Evolutionary conservation across 1,284 basidiomycete genomes (phyloP), one percentile per base, ranked within the genome.

Genomic region (Malassezia sp.): DNA sequence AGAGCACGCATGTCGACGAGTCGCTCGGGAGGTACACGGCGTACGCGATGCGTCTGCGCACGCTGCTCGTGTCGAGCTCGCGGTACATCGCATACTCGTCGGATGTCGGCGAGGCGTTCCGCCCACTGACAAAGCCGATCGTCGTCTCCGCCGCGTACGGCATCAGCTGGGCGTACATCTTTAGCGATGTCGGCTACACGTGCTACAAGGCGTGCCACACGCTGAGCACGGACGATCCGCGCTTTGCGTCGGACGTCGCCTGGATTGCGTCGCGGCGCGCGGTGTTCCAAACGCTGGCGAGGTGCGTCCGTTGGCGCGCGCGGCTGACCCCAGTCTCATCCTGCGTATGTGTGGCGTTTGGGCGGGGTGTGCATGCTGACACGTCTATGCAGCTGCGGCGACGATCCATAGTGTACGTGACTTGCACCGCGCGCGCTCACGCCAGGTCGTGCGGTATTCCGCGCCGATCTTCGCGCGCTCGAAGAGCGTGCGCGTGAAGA

Each of bases 21-120:
- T 53, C 59, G 0, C 48, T 60, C 0, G 44, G 45, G 0, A 55
- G 65, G 1, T 64, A 62, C 23, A 54, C 56, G 2, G 65, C 63
- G 10, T 68, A 64, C 37, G 50, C 56, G 1, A 54, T 54, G 40
- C 61, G 65, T 0, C 45, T 68, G 22, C 55, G 62, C 30, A 68
- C 63, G 10, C 52, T 63, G 26, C 42, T 61, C 14, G 22, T 48
- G 10, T 41, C 63, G 14, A 49, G 52, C 3, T 52, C 54, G 2
- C 52, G 65, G 5, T 66, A 62, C 30, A 49, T 60, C 7, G 66
- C 57, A 15, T 72, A 82, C 78, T 85, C 85, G 18, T 85, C 83
- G 72, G 88, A 93, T 66, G 74, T 93, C 26, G 89, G 89, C 47
- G 89, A 93, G 72, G 85, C 87, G 0, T 89, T 93, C 72, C 77